Conservation (phyloP, 805 yeast genomes). For the Starmerella bombicola region DNA sequence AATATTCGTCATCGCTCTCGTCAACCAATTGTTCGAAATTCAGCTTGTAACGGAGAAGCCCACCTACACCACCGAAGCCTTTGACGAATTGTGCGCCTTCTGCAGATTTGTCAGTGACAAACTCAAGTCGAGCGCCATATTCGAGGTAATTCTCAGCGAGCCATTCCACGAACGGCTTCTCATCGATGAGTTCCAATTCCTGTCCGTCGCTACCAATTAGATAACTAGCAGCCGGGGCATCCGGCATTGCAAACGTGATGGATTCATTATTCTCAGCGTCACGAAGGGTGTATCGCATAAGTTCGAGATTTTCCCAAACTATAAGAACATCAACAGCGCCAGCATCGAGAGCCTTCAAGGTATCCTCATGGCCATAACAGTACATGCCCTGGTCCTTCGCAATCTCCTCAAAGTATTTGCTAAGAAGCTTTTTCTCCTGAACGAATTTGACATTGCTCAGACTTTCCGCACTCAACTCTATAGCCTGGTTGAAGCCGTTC, state of each 20-base stretch:
- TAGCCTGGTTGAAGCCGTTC: constrained; percentile 98
- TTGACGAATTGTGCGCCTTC: constrained; percentile 98
- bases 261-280: constrained; percentile 70
- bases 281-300: constrained; percentile 69
- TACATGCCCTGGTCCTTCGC: constrained; percentile 94
- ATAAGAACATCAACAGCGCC: constrained; percentile 92
- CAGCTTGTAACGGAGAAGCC: constrained; percentile 86
- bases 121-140: constrained; percentile 91
- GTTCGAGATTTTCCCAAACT: constrained; percentile 84
- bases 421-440: constrained; percentile 92
- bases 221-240: constrained; percentile 59
- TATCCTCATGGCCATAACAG: constrained; percentile 96
- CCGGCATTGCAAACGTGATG: constrained; percentile 60
- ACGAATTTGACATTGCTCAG: constrained; percentile 93
- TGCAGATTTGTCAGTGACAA: constrained; percentile 88
- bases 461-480: constrained; percentile 93
- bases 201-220: constrained; percentile 78
- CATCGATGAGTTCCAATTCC: constrained; percentile 82
- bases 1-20: constrained; percentile 80
- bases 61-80: constrained; percentile 99
- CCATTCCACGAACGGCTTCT: constrained; percentile 88
- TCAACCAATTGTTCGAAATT: constrained; percentile 91
- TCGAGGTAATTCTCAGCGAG: constrained; percentile 89
- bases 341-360: constrained; percentile 86
- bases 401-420: constrained; percentile 88